Evolutionary conservation across 2,329 filamentous ascomycete genomes (phyloP), one percentile per base, ranked within the genome.

Genomic region (Chrysoporthe cubensis): DNA sequence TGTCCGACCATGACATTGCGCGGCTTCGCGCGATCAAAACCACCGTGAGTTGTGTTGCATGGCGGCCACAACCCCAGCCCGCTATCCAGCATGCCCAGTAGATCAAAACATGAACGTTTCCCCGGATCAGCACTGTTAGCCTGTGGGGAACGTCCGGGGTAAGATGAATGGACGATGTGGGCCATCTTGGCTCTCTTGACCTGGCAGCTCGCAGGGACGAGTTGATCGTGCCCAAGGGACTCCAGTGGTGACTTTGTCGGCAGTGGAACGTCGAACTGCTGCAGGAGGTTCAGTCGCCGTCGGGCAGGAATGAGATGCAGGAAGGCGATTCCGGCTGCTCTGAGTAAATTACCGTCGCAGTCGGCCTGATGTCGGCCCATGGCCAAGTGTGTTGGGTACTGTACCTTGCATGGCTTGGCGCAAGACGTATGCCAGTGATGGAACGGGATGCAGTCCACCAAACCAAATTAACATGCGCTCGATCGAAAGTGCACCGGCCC

Each of bases 311-410:
- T 26, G 26, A 26, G 26, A 26, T 26, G 26, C 26, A 26, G 26
- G 26, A 26, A 26, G 26, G 26, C 26, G 26, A 40, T 7, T 40
- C 37, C 37, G 37, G 9, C 5, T 9, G 9, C 37, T 40, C 9
- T 40, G 37, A 40, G 37, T 6, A 6, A 6, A 40, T 6, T 40
- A 9, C 13, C 14, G 54, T 61, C 4, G 43, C 5, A 18, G 16
- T 62, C 59, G 59, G 59, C 13, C 18, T 62, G 21, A 48, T 62
- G 59, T 62, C 59, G 59, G 59, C 26, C 26, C 26, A 26, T 26
- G 26, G 26, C 26, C 26, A 26, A 26, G 26, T 26, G 26, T 26
- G 26, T 26, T 26, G 2, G 26, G 26, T 26, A 26, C 26, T 26
- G 26, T 26, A 26, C 26, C 26, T 26, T 59, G 57, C 57, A 57